phyloP scores from a whole-genome alignment of 2,329 filamentous ascomycete species.

The Sporothrix sp. region DNA sequence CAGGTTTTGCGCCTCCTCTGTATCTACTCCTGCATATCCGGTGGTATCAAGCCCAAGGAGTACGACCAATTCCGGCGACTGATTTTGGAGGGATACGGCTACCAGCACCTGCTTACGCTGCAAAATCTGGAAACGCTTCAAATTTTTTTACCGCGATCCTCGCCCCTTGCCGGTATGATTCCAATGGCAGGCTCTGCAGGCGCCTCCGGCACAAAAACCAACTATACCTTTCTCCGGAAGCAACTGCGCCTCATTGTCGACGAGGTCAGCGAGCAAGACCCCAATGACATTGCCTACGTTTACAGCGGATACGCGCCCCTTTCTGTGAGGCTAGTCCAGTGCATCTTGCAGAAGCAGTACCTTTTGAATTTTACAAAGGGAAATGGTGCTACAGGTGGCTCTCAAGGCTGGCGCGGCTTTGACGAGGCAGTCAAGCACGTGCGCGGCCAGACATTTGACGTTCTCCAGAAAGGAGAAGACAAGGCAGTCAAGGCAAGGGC shows the following conservation, averaged over 20 bases:
- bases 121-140: slow-evolving; percentile 82
- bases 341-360: slow-evolving; percentile 82
- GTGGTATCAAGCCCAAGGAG: slow-evolving; percentile 80
- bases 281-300: slow-evolving; percentile 92
- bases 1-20: slow-evolving; percentile 78
- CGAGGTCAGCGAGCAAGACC: slow-evolving; percentile 90
- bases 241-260: slow-evolving; percentile 84
- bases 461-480: slow-evolving; percentile 84
- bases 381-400: slow-evolving; percentile 39
- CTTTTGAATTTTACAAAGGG: slow-evolving; percentile 61
- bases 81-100: slow-evolving; percentile 85
- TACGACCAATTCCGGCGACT: slow-evolving; percentile 82
- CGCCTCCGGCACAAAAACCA: slow-evolving; percentile 60
- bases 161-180: slow-evolving; percentile 70
- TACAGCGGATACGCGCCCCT: slow-evolving; percentile 96
- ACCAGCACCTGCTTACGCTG: slow-evolving; percentile 87
- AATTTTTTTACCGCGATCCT: slow-evolving; percentile 67
- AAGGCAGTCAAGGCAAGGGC: slow-evolving; percentile 82
- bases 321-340: slow-evolving; percentile 83
- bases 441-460: slow-evolving; percentile 80
- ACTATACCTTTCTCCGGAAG: slow-evolving; percentile 82
- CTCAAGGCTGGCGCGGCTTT: slow-evolving; percentile 84
- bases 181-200: slow-evolving; percentile 55
- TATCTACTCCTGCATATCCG: slow-evolving; percentile 81
- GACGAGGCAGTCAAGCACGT: slow-evolving; percentile 86